Conservation (phyloP, 768 basidiomycete genomes). For the Exsudoporus frostii region DNA sequence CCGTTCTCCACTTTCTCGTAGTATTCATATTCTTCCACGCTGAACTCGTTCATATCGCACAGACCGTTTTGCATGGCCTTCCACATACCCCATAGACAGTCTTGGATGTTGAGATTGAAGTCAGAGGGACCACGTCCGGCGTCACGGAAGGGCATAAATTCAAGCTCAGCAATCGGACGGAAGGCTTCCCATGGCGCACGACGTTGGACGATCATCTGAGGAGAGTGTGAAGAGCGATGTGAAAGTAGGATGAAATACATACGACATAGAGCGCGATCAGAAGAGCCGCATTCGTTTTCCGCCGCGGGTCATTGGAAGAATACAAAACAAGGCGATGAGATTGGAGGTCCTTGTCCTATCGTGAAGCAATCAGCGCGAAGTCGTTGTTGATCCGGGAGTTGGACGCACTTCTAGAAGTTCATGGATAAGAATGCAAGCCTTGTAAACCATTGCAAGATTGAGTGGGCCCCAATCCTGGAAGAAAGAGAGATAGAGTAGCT, state of each 20-base stretch:
- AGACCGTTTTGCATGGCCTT: constrained; percentile 89
- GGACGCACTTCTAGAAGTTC: constrained; percentile 75
- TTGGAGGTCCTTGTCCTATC: constrained; percentile 69
- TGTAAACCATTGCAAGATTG: constrained; percentile 91
- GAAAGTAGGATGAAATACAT: constrained; percentile 32
- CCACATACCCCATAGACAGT: constrained; percentile 85
- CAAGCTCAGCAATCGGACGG: constrained; percentile 85
- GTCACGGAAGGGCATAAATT: constrained; percentile 95
- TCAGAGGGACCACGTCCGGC: constrained; percentile 91
- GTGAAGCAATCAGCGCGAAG: constrained; percentile 21
- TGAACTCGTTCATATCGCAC: constrained; percentile 93
- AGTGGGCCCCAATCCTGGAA: constrained; percentile 94
- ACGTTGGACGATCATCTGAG: constrained; percentile 87
- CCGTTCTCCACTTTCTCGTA: constrained; percentile 96
- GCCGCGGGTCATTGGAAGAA: constrained; percentile 78
- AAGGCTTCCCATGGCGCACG: constrained; percentile 94
- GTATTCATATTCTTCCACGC: constrained; percentile 86
- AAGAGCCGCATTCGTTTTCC: constrained; percentile 93
- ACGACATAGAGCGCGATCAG: constrained; percentile 92
- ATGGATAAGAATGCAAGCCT: constrained; percentile 88
- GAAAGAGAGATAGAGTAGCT: constrained; percentile 88
- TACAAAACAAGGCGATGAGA: constrained; percentile 83
- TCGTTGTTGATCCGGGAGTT: constrained; percentile 14
- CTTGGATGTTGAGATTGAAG: constrained; percentile 91
- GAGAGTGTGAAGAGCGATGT: constrained; percentile 18